Evolutionary conservation across 1,284 basidiomycete species (phyloP).

Genomic region (Testicularia cyperi): DNA sequence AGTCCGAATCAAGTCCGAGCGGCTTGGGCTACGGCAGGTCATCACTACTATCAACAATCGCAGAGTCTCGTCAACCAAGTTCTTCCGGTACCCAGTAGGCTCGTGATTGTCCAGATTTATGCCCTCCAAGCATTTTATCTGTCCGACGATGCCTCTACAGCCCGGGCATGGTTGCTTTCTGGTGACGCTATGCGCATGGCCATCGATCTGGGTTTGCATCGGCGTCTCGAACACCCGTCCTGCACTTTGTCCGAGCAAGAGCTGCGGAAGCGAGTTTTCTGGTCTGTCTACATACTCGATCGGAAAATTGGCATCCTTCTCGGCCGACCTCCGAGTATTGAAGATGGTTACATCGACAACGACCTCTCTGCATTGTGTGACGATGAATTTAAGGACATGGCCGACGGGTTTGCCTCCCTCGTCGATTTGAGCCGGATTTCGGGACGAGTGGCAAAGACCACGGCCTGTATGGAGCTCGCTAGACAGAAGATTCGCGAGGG

Average conservation of each 20-base stretch:
- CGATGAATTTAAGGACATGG: neutral
- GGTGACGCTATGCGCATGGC: slow-evolving; percentile 6
- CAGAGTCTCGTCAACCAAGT: neutral
- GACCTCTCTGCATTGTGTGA: neutral
- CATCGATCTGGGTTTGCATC: slow-evolving; percentile 8
- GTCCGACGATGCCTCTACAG: slow-evolving; percentile 1
- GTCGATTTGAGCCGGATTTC: neutral
- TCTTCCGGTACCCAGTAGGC: neutral
- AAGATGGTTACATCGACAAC: slow-evolving; percentile 7
- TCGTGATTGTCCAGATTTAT: slow-evolving; percentile 6
- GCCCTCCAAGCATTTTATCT: slow-evolving; percentile 11
- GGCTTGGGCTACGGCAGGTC: too few species aligned
- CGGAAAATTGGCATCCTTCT: slow-evolving; percentile 1
- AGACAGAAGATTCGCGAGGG: neutral
- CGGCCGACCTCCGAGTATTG: slow-evolving; percentile 6
- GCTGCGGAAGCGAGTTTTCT: slow-evolving; percentile 4
- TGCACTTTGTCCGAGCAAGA: neutral
- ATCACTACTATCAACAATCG: too few species aligned
- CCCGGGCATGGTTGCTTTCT: slow-evolving; percentile 4
- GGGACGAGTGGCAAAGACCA: slow-evolving; percentile 1
- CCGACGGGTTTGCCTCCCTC: neutral
- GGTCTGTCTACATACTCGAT: slow-evolving; percentile 14
- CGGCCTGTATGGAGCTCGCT: slow-evolving; percentile 1
- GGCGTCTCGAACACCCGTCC: neutral
- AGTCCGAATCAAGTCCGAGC: too few species aligned